Conservation (phyloP, 148 eudicot species). For the Diospyros kaki region DNA sequence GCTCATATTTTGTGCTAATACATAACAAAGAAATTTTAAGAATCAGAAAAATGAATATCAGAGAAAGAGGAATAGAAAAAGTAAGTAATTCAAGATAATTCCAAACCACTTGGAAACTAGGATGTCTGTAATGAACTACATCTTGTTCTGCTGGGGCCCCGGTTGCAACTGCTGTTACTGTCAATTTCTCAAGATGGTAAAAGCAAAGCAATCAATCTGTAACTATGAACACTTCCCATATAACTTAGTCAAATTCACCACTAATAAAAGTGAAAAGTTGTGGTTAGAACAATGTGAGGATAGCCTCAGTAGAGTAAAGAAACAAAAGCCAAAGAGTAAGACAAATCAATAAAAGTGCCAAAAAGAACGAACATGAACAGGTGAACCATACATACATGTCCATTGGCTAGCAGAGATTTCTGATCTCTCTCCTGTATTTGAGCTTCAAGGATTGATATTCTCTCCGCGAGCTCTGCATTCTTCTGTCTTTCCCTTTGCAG, state of each 20-base stretch:
- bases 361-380: neutral
- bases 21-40: too few species aligned
- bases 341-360: too few species aligned
- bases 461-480: conserved; percentile 28
- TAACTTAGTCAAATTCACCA: neutral
- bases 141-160: too few species aligned
- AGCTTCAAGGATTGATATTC: conserved; percentile 30
- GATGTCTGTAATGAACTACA: too few species aligned
- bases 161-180: neutral
- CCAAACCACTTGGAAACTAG: too few species aligned
- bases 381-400: conserved; percentile 17
- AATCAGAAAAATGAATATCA: too few species aligned
- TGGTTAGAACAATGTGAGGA: too few species aligned
- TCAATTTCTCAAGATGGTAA: neutral
- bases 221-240: neutral
- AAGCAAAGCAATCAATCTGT: neutral
- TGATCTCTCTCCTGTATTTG: conserved; percentile 21
- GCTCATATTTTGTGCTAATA: too few species aligned
- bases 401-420: conserved; percentile 6
- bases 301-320: neutral
- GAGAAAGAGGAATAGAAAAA: too few species aligned
- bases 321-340: neutral
- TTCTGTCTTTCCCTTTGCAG: conserved; percentile 24
- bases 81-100: too few species aligned
- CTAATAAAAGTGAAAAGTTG: neutral